Percentiles rank a stretch among this genome's conserved stretches.
Conservation (phyloP, 2,329 filamentous ascomycete genomes). For the Colletotrichum sp. region DNA sequence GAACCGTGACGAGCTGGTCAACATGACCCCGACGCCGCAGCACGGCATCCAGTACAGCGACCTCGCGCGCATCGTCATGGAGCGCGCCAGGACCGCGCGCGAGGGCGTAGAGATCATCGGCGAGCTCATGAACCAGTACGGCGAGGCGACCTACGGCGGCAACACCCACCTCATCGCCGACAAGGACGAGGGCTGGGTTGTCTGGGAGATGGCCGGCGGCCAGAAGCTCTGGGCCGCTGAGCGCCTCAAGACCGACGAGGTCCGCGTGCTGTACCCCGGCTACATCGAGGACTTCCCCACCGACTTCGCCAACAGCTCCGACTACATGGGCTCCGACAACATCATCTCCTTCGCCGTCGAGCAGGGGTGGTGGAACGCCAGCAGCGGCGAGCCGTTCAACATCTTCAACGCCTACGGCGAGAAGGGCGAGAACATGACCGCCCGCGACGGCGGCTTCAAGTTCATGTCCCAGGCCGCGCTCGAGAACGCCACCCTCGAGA, state of each 20-base stretch:
- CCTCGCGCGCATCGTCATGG: slow-evolving; percentile 42
- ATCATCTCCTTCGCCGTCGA: slow-evolving; percentile 30
- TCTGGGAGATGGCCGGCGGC: slow-evolving; percentile 32
- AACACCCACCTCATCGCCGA: slow-evolving; percentile 46
- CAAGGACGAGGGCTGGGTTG: slow-evolving; percentile 32
- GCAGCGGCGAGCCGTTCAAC: slow-evolving; percentile 27
- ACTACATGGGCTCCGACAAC: slow-evolving; percentile 31
- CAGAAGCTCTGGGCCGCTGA: slow-evolving; percentile 30
- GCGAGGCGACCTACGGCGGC: slow-evolving; percentile 46
- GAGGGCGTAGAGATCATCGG: slow-evolving; percentile 48
- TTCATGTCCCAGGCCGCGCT: slow-evolving; percentile 33
- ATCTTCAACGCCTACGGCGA: slow-evolving; percentile 30
- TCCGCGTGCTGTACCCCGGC: slow-evolving; percentile 30
- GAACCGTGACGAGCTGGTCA: slow-evolving; percentile 41
- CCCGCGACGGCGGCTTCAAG: slow-evolving; percentile 32
- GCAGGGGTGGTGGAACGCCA: slow-evolving; percentile 30
- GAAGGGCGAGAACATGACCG: slow-evolving; percentile 24
- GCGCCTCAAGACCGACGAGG: slow-evolving; percentile 25
- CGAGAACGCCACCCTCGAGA: slow-evolving; percentile 35
- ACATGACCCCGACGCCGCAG: slow-evolving; percentile 45
- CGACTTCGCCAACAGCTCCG: slow-evolving; percentile 23
- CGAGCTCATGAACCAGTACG: slow-evolving; percentile 40
- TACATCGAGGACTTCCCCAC: slow-evolving; percentile 32
- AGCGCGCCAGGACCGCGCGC: slow-evolving; percentile 42
- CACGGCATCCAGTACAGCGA: slow-evolving; percentile 45